These are phyloP conservation scores for Capsicum baccatum DNA, from an alignment of 257 asterid species.

Conservation along the genomic window DNA sequence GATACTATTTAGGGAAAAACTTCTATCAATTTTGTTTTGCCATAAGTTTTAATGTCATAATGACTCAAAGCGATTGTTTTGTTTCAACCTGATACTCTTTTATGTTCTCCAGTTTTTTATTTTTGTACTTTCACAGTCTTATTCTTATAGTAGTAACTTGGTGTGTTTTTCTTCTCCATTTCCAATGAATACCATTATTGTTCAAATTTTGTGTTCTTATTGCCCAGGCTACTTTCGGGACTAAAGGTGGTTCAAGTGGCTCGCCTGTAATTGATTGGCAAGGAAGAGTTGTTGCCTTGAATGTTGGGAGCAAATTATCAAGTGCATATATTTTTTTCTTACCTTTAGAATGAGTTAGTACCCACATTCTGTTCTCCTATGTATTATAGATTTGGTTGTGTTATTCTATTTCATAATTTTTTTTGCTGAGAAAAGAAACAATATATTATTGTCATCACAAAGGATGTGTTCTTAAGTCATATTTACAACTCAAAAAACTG, in stretches of 20 bases:
- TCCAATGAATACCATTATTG: neutral
- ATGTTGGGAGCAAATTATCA: constrained; percentile 98
- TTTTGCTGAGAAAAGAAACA: neutral
- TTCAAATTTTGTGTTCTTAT: constrained; percentile 27
- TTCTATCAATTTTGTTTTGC: neutral
- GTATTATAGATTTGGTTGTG: neutral
- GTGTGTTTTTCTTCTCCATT: constrained; percentile 16
- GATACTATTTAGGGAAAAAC: neutral
- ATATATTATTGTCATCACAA: neutral
- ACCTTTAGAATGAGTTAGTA: constrained; percentile 93
- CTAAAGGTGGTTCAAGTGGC: constrained; percentile 99
- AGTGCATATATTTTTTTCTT: constrained; percentile 98
- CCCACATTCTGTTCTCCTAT: constrained; percentile 22
- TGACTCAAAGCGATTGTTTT: neutral
- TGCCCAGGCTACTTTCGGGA: constrained; percentile 96
- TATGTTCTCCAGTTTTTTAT: neutral
- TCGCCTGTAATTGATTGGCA: constrained; percentile 99
- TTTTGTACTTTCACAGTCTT: neutral
- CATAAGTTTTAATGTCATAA: neutral
- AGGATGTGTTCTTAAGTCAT: too few species aligned
- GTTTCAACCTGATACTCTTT: neutral
- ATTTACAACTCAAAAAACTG: too few species aligned
- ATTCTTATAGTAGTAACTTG: neutral
- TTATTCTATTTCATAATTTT: neutral
- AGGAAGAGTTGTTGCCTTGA: constrained; percentile 99